Conservation (phyloP, 2,329 filamentous ascomycete genomes). For the Phialophora verrucosa region DNA sequence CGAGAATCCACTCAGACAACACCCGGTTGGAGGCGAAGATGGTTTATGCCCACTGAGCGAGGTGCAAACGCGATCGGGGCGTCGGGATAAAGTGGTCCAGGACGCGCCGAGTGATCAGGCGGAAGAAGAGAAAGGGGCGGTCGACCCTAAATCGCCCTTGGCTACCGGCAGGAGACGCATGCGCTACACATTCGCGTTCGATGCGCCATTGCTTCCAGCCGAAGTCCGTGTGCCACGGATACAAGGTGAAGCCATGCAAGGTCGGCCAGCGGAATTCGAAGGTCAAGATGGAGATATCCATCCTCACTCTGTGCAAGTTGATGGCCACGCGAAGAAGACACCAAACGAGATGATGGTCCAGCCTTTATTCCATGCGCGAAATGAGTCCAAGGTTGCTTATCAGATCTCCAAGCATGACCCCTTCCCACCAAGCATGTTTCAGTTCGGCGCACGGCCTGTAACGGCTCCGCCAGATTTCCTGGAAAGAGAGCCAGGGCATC, state of each 20-base stretch:
- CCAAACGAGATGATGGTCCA: too few relatives aligned
- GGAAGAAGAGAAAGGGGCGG: neutral
- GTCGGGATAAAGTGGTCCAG: neutral
- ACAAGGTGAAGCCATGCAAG: neutral
- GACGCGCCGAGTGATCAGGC: neutral
- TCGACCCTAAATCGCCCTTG: neutral
- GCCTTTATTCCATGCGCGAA: neutral
- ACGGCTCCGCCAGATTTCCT: neutral
- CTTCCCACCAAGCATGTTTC: neutral
- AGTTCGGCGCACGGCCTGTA: neutral
- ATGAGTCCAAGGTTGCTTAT: neutral
- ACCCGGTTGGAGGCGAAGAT: neutral
- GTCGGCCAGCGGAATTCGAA: neutral
- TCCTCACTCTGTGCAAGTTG: neutral
- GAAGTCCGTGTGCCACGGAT: neutral
- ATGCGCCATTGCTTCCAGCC: neutral
- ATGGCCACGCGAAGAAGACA: neutral
- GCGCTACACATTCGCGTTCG: neutral
- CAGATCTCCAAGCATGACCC: neutral
- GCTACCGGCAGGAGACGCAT: neutral
- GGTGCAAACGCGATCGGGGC: neutral
- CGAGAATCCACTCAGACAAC: constrained; percentile 10
- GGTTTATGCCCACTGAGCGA: neutral
- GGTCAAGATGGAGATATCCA: neutral
- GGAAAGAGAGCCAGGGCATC: too few relatives aligned